phyloP scores from a whole-genome alignment of 805 yeast species.

The Maudiozyma pseudohumilis region DNA sequence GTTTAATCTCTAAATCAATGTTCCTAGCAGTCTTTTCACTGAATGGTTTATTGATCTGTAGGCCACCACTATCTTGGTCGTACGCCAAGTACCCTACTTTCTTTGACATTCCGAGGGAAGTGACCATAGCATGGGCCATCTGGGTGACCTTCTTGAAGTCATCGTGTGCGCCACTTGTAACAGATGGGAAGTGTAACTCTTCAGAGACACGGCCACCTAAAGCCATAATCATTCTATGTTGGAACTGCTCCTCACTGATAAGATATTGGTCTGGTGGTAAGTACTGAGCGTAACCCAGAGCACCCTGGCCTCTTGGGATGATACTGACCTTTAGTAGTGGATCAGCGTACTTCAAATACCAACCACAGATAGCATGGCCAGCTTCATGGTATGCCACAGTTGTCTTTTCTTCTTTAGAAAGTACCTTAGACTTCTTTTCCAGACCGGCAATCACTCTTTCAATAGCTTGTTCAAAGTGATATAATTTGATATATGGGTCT shows the following conservation, averaged over 20 bases:
- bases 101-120: conserved; percentile 79
- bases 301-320: conserved; percentile 91
- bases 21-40: conserved; percentile 75
- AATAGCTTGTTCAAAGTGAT: conserved; percentile 84
- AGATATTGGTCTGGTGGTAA: conserved; percentile 83
- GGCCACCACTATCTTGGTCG: conserved; percentile 34
- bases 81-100: conserved; percentile 47
- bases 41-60: conserved; percentile 69
- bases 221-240: conserved; percentile 87
- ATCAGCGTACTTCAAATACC: conserved; percentile 82
- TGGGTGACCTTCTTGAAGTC: conserved; percentile 86
- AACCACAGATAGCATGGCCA: conserved; percentile 93
- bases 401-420: conserved; percentile 70
- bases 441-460: conserved; percentile 94
- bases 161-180: conserved; percentile 86
- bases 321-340: conserved; percentile 89
- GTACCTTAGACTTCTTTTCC: conserved; percentile 71
- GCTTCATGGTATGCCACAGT: conserved; percentile 94
- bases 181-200: conserved; percentile 77
- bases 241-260: conserved; percentile 63
- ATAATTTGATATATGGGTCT: conserved; percentile 48
- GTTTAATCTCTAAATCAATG: conserved; percentile 76
- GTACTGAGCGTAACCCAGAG: conserved; percentile 92
- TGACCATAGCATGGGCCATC: conserved; percentile 85
- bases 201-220: conserved; percentile 89